Conservation (phyloP, 495 filamentous ascomycete species). For the Talaromyces stipitatus region DNA sequence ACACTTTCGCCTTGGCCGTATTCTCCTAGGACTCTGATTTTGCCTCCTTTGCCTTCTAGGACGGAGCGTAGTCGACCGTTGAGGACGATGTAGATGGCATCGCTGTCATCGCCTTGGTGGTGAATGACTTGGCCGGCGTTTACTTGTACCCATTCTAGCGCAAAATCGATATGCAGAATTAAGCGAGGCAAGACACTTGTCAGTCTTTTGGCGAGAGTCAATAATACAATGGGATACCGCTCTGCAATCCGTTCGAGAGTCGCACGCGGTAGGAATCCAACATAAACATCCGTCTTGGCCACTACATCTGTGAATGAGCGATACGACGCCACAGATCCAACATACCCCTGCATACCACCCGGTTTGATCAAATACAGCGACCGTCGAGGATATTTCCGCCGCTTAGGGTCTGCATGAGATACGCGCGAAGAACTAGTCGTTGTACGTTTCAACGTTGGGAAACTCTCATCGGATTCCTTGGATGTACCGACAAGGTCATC, state of each 20-base stretch:
- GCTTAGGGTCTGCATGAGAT: conserved; percentile 32
- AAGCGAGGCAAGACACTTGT: conserved; percentile 85
- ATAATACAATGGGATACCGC: conserved; percentile 78
- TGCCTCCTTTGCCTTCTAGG: conserved; percentile 66
- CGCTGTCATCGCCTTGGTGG: conserved; percentile 90
- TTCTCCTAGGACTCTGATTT: conserved; percentile 85
- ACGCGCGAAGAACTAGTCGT: conserved; percentile 38
- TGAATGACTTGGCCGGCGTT: conserved; percentile 91
- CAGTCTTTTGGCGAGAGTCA: conserved; percentile 92
- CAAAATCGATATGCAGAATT: conserved; percentile 95
- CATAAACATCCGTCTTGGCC: conserved; percentile 97
- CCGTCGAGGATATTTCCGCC: conserved; percentile 48
- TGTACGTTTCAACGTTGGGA: conserved; percentile 43
- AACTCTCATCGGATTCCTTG: conserved; percentile 27
- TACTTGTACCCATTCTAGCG: conserved; percentile 95
- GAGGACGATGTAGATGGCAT: conserved; percentile 95
- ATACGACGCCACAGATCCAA: conserved; percentile 88
- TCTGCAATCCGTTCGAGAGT: conserved; percentile 91
- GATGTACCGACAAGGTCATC: conserved; percentile 26
- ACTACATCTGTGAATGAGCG: conserved; percentile 94
- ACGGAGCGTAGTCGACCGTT: conserved; percentile 84
- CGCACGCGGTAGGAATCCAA: conserved; percentile 82
- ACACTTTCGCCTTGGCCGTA: conserved; percentile 97
- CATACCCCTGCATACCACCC: conserved; percentile 88
- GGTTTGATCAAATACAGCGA: conserved; percentile 92